These are phyloP conservation scores for Cichorium intybus DNA, from an alignment of 140 eudicot genomes.

Conservation along the genomic window DNA sequence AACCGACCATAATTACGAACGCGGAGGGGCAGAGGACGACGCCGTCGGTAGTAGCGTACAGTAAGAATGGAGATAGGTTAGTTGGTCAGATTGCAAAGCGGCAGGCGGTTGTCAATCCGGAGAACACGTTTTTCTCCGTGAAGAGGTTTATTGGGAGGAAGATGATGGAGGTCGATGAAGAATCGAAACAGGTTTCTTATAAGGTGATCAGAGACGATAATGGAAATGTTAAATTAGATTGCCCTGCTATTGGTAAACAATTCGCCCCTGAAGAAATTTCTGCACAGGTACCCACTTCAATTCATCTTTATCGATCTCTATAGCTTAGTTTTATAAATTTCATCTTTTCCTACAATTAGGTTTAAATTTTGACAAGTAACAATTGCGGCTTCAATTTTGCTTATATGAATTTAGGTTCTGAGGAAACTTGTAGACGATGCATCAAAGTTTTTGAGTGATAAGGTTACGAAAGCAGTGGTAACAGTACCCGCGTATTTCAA, in stretches of 20 bases:
- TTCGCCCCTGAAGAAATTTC: slow-evolving; percentile 63
- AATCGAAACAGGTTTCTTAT: slow-evolving; percentile 56
- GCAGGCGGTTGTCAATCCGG: slow-evolving; percentile 66
- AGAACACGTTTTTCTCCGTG: slow-evolving; percentile 54
- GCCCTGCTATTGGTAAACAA: slow-evolving; percentile 63
- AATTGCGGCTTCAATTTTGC: too few species aligned
- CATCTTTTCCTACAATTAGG: slow-evolving; percentile 12
- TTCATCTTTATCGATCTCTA: background rate
- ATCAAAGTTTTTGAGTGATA: slow-evolving; percentile 53
- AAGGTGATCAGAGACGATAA: slow-evolving; percentile 50
- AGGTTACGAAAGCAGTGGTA: slow-evolving; percentile 58
- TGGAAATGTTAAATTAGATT: slow-evolving; percentile 54
- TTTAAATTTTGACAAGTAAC: too few species aligned
- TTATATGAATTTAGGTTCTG: slow-evolving; percentile 31
- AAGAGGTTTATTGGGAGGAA: slow-evolving; percentile 61
- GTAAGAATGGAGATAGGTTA: slow-evolving; percentile 45
- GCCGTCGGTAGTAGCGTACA: slow-evolving; percentile 61
- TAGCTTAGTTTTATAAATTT: background rate
- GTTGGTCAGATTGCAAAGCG: slow-evolving; percentile 62
- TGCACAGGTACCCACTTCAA: slow-evolving; percentile 43
- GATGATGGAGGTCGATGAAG: slow-evolving; percentile 62
- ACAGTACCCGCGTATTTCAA: slow-evolving; percentile 67
- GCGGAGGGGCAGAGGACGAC: slow-evolving; percentile 60
- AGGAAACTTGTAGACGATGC: slow-evolving; percentile 71
- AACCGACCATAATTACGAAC: slow-evolving; percentile 53